These are phyloP conservation scores for Cyanidiococcus yangmingshanensis DNA, from an alignment of 23 red algal genomes.

Conservation along the genomic window DNA sequence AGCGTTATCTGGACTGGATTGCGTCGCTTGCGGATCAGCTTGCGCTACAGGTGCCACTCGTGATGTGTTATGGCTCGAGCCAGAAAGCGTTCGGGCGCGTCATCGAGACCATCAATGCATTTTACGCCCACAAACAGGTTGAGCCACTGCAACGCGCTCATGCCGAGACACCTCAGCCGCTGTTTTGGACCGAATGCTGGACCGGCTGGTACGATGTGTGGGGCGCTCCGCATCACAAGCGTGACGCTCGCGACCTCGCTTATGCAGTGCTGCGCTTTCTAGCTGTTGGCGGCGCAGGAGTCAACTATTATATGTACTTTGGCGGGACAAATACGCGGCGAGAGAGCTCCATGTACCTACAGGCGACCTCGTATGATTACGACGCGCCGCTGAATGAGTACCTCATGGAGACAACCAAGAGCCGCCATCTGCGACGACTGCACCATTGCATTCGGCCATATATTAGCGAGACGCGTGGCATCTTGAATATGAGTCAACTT, in stretches of 20 bases:
- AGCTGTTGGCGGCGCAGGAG: constrained; percentile 50
- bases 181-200: constrained; percentile 80
- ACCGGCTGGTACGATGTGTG: constrained; percentile 88
- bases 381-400: constrained; percentile 87
- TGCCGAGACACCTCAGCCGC: constrained; percentile 30
- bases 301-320: constrained; percentile 93
- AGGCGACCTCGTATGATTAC: constrained; percentile 71
- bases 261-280: constrained; percentile 61
- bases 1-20: constrained; percentile 65
- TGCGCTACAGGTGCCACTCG: constrained; percentile 56
- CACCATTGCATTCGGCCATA: constrained; percentile 25
- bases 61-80: constrained; percentile 64
- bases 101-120: constrained; percentile 75
- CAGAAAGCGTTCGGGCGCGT: constrained; percentile 26
- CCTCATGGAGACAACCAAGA: constrained; percentile 33
- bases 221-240: constrained; percentile 50
- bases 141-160: constrained; percentile 24
- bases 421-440: constrained; percentile 36
- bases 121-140: constrained; percentile 63
- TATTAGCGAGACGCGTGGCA: background rate
- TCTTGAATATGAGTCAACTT: background rate
- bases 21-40: constrained; percentile 46
- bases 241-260: constrained; percentile 42
- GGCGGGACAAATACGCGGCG: constrained; percentile 66
- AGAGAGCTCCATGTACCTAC: constrained; percentile 56